Conservation (phyloP, 2,329 filamentous ascomycete species). For the Canariomyces notabilis region DNA sequence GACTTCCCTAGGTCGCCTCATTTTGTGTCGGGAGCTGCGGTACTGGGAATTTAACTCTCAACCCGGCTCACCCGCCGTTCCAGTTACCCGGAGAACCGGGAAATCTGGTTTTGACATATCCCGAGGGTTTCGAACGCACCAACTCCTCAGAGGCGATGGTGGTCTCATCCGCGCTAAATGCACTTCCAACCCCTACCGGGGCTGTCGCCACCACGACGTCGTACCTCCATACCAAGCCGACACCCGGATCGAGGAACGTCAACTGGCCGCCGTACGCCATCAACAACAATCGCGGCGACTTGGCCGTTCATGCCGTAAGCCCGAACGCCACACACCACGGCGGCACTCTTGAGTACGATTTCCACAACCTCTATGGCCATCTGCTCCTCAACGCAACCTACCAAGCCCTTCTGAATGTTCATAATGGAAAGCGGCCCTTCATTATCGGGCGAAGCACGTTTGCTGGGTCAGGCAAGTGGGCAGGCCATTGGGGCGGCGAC, state of each 20-base stretch:
- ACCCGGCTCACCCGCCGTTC: conserved; percentile 65
- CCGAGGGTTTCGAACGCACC: conserved; percentile 64
- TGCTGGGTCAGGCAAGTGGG: conserved; percentile 67
- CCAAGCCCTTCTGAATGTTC: conserved; percentile 58
- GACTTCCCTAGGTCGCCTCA: conserved; percentile 30
- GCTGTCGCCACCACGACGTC: conserved; percentile 33
- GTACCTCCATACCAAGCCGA: conserved; percentile 56
- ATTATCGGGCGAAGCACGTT: conserved; percentile 80
- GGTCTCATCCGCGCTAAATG: conserved; percentile 46
- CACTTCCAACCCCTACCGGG: conserved; percentile 28
- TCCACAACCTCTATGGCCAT: conserved; percentile 74
- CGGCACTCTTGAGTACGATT: conserved; percentile 69
- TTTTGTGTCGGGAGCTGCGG: conserved; percentile 72
- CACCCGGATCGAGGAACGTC: conserved; percentile 59
- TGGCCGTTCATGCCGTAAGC: conserved; percentile 66
- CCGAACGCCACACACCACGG: conserved; percentile 75
- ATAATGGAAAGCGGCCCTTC: conserved; percentile 68
- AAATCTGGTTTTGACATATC: conserved; percentile 55
- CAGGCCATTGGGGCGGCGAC: conserved; percentile 80
- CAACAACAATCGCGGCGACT: conserved; percentile 66
- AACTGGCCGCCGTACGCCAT: conserved; percentile 73
- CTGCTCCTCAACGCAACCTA: conserved; percentile 75
- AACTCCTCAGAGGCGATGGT: conserved; percentile 63
- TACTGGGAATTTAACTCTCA: conserved; percentile 56
- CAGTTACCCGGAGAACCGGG: conserved; percentile 59